Evolutionary conservation across 805 yeast species (phyloP).

Genomic region (Ogataea allantospora): DNA sequence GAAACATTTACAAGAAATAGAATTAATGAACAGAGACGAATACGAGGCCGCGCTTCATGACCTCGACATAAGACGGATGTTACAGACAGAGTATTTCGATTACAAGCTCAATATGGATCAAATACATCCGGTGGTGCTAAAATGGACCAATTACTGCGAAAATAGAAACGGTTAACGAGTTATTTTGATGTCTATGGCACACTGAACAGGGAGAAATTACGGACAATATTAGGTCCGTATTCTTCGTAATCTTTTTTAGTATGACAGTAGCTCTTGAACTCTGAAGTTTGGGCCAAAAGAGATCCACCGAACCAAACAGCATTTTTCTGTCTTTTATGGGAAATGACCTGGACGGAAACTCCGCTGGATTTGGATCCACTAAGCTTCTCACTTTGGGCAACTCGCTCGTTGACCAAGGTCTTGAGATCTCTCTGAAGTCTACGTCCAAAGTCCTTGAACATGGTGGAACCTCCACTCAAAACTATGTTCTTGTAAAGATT

Average conservation of each 20-base stretch:
- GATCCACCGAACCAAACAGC: slow-evolving; percentile 99
- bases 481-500: slow-evolving; percentile 95
- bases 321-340: slow-evolving; percentile 95
- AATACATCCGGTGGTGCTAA: slow-evolving; percentile 27
- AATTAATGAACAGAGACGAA: slow-evolving; percentile 7
- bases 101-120: slow-evolving; percentile 40
- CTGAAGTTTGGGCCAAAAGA: slow-evolving; percentile 92
- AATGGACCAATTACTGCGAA: slow-evolving; percentile 26
- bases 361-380: slow-evolving; percentile 84
- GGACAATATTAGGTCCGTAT: slow-evolving; percentile 94
- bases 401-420: slow-evolving; percentile 83
- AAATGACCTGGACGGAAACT: slow-evolving; percentile 93
- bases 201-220: slow-evolving; percentile 92
- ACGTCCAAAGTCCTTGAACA: slow-evolving; percentile 98
- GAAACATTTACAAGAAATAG: slow-evolving; percentile 4
- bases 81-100: slow-evolving; percentile 55
- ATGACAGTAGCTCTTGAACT: slow-evolving; percentile 93
- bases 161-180: neutral
- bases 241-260: slow-evolving; percentile 97
- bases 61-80: slow-evolving; percentile 55
- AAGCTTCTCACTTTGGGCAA: slow-evolving; percentile 72
- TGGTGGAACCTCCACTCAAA: slow-evolving; percentile 95
- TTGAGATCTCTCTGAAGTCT: slow-evolving; percentile 94
- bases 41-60: slow-evolving; percentile 47
- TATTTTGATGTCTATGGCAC: slow-evolving; percentile 55